Evolutionary conservation across 2,329 filamentous ascomycete species (phyloP), one percentile per base, ranked within the genome.

Genomic region (Gaeumannomyces tritici): DNA sequence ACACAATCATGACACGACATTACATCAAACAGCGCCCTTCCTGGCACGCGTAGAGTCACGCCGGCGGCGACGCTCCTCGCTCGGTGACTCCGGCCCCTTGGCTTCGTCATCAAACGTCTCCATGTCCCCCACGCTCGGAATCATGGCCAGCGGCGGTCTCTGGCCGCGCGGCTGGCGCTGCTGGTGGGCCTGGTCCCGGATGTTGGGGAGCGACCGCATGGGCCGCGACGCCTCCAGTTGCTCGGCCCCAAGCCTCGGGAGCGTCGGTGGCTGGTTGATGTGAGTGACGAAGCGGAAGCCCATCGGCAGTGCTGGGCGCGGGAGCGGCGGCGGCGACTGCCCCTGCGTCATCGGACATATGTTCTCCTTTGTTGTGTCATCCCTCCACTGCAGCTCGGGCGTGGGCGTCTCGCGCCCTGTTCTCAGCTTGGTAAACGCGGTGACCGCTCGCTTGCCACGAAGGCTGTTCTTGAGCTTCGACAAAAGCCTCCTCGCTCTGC

Each of bases 31-130:
- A 51, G n/a, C 18, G 9, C 57, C 13, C 28, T 26, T 31, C n/a
- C 57, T 31, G 3, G 57, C 31, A 35, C 21, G 57, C n/a, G 57
- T 31, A 24, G 57, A 62, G 28, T 61, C 29, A 13, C 54, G 59
- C 9, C 59, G 18, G 6, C 21, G 26, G 6, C 59, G 59, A 21
- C 59, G 59, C 59, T 56, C 35, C 59, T 61, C 59, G 59, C 59
- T 55, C 27, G 59, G 59, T 5, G 59, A 61, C 5, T 55, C 51
- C 9, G 26, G 27, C 24, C 59, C 59, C 15, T 42, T 15, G 2
- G 7, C 51, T 2, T 59, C 31, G 1, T 59, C 57, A 15, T 42
- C 57, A 31, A 31, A 31, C n/a, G 29, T 13, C 31, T 35, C 29
- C 21, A 35, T 26, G 18, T 24, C 57, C 11, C 29, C 57, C 57